These are phyloP conservation scores for Cryptosporidium felis DNA, from an alignment of 169 alveolate genomes.

Conservation along the genomic window DNA sequence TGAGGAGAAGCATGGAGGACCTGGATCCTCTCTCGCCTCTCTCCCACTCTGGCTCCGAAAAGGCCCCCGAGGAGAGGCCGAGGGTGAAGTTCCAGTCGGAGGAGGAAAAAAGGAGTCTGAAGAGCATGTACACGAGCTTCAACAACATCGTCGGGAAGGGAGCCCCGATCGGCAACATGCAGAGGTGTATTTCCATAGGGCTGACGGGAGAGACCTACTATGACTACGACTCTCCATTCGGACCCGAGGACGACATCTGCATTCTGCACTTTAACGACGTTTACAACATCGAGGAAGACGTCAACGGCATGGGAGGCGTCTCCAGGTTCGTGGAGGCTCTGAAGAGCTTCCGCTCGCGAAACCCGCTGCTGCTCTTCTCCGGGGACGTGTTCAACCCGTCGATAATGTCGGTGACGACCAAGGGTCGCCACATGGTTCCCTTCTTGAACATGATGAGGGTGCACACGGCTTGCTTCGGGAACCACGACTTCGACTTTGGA, in stretches of 20 bases:
- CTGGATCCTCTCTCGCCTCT: conserved; percentile 62
- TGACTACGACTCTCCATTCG: conserved; percentile 79
- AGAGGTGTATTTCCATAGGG: conserved; percentile 38
- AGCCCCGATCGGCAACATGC: conserved; percentile 22
- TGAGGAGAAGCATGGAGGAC: conserved; percentile 32
- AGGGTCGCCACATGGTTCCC: conserved; percentile 88
- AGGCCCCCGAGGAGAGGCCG: too few species aligned
- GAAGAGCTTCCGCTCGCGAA: conserved; percentile 74
- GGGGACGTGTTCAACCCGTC: conserved; percentile 93
- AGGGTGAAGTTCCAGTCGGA: too few species aligned
- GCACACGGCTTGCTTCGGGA: conserved; percentile 91
- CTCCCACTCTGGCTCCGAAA: background rate
- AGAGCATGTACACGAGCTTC: background rate
- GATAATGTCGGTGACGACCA: conserved; percentile 81
- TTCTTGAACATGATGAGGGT: conserved; percentile 78
- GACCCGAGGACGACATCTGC: conserved; percentile 78
- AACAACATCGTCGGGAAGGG: conserved; percentile 41
- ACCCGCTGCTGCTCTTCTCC: conserved; percentile 80
- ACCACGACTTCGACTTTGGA: conserved; percentile 92
- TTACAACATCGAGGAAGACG: conserved; percentile 86
- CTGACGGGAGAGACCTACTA: conserved; percentile 72
- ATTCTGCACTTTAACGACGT: conserved; percentile 92
- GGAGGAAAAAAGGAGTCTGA: background rate
- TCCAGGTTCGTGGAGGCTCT: conserved; percentile 87
- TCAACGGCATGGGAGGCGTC: conserved; percentile 85